phyloP scores from a whole-genome alignment of 805 yeast genomes.

The Pichia manshurica region DNA sequence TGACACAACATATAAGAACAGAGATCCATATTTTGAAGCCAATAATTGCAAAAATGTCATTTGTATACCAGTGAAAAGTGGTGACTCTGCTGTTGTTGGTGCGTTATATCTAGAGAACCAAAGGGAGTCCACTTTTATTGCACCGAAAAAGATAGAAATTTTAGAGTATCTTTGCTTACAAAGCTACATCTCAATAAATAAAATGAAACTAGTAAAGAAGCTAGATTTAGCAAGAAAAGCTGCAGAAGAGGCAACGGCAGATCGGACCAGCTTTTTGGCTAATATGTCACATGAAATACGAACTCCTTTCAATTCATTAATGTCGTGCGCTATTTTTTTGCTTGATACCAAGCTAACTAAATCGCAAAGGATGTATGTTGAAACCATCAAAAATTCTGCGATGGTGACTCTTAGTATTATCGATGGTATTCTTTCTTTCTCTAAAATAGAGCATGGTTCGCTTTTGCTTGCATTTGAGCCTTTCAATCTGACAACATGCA shows the following conservation, averaged over 20 bases:
- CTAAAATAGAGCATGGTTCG: slow-evolving; percentile 52
- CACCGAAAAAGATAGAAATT: slow-evolving; percentile 35
- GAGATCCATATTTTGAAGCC: slow-evolving; percentile 37
- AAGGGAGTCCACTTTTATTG: slow-evolving; percentile 20
- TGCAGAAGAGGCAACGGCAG: slow-evolving; percentile 50
- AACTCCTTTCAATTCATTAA: slow-evolving; percentile 48
- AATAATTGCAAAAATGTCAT: slow-evolving; percentile 33
- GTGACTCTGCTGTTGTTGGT: slow-evolving; percentile 37
- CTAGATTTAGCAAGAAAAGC: slow-evolving; percentile 47
- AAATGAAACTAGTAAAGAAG: slow-evolving; percentile 40
- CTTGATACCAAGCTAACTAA: slow-evolving; percentile 41
- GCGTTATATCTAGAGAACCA: slow-evolving; percentile 40
- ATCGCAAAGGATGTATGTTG: slow-evolving; percentile 46
- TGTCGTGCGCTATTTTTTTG: slow-evolving; percentile 44
- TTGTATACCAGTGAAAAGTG: slow-evolving; percentile 41
- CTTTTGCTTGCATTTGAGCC: slow-evolving; percentile 39
- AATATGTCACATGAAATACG: slow-evolving; percentile 56
- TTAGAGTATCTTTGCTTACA: slow-evolving; percentile 42
- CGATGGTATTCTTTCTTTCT: slow-evolving; percentile 49
- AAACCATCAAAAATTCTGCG: slow-evolving; percentile 45
- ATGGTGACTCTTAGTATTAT: slow-evolving; percentile 47
- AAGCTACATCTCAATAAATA: slow-evolving; percentile 46
- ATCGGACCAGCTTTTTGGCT: slow-evolving; percentile 47
- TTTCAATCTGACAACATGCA: slow-evolving; percentile 39
- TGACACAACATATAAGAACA: slow-evolving; percentile 29